phyloP scores from a whole-genome alignment of 495 filamentous ascomycete species.

The Daldinia loculata region DNA sequence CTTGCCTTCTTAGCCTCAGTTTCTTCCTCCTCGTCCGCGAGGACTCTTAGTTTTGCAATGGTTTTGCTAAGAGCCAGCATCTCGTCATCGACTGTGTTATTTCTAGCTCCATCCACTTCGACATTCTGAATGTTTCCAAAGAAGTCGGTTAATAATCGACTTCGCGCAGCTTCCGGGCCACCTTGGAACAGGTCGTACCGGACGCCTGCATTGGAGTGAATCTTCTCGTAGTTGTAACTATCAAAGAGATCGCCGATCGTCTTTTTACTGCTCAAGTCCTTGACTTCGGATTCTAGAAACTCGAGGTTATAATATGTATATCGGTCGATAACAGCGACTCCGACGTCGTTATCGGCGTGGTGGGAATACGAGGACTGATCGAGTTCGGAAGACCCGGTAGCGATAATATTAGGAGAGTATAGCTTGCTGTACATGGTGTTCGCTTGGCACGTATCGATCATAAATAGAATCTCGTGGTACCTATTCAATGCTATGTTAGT shows the following conservation, averaged over 20 bases:
- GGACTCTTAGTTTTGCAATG: constrained; percentile 66
- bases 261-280: constrained; percentile 80
- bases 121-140: constrained; percentile 98
- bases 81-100: constrained; percentile 75
- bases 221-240: constrained; percentile 92
- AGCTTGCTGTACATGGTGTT: constrained; percentile 99
- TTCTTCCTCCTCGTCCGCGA: constrained; percentile 55
- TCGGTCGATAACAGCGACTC: constrained; percentile 96
- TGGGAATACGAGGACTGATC: constrained; percentile 96
- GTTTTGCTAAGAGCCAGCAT: constrained; percentile 68
- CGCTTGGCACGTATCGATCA: constrained; percentile 99
- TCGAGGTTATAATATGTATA: constrained; percentile 99
- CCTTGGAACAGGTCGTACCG: constrained; percentile 92
- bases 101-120: constrained; percentile 74
- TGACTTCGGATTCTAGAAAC: constrained; percentile 91
- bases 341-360: constrained; percentile 97
- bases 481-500: constrained; percentile 45
- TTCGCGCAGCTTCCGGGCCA: constrained; percentile 73
- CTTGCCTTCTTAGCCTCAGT: constrained; percentile 41
- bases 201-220: constrained; percentile 90
- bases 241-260: constrained; percentile 94
- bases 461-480: constrained; percentile 96
- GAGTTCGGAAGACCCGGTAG: constrained; percentile 90
- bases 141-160: constrained; percentile 89
- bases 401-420: constrained; percentile 96